phyloP scores from a whole-genome alignment of 202 grass and related monocot species.

The Panicum hallii region DNA sequence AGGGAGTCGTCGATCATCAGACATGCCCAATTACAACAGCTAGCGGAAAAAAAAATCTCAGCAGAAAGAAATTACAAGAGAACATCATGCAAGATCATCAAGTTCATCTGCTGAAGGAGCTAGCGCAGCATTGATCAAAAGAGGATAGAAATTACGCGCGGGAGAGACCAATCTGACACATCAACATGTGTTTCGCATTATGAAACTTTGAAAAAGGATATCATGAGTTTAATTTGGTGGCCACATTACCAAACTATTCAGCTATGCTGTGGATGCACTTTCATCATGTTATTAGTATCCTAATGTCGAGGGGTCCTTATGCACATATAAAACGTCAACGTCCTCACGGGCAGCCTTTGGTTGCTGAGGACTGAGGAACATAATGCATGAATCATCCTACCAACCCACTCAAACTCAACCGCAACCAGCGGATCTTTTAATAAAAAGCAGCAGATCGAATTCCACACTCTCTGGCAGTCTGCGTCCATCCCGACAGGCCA shows the following conservation, averaged over 20 bases:
- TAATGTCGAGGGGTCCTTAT: background rate
- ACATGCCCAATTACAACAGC: too few relatives aligned
- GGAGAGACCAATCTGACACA: background rate
- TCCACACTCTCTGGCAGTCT: background rate
- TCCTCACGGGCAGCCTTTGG: slow-evolving; percentile 25
- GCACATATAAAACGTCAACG: background rate
- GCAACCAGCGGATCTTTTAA: background rate
- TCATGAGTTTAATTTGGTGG: background rate
- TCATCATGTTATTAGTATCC: background rate
- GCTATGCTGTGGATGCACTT: background rate
- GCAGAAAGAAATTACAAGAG: background rate
- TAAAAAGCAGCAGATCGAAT: background rate
- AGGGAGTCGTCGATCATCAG: background rate
- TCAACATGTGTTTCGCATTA: background rate
- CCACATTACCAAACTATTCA: slow-evolving; percentile 13
- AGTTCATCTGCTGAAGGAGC: background rate
- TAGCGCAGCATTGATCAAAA: background rate
- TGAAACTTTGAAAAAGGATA: background rate
- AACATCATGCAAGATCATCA: background rate
- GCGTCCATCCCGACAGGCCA: background rate
- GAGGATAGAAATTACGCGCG: background rate
- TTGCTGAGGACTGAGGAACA: background rate
- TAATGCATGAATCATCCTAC: background rate
- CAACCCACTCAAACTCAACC: background rate
- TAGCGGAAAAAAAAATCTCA: too few relatives aligned